Conservation (phyloP, 2,329 filamentous ascomycete genomes). For the Cordyceps cateniannulata region DNA sequence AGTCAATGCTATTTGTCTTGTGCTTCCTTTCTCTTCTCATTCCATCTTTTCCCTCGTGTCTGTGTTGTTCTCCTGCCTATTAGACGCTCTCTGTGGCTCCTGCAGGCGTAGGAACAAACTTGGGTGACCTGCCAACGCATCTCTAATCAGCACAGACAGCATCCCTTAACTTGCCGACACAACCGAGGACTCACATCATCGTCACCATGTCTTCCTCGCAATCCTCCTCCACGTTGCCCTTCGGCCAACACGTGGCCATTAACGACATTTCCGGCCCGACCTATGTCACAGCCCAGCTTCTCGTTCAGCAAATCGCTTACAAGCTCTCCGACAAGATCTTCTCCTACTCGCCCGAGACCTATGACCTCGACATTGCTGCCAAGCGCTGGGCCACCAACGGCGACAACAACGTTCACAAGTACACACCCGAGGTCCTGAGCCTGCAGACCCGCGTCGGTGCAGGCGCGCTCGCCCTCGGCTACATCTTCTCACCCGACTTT, state of each 20-base stretch:
- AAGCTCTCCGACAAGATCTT: constrained; percentile 95
- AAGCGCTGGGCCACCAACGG: constrained; percentile 66
- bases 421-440: constrained; percentile 67
- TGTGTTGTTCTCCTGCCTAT: neutral
- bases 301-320: constrained; percentile 95
- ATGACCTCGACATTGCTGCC: constrained; percentile 80
- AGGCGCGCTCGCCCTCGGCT: constrained; percentile 85
- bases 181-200: neutral
- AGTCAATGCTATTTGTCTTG: constrained; percentile 3
- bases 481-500: constrained; percentile 97
- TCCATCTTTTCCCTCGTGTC: neutral
- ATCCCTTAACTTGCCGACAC: neutral
- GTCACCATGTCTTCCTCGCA: constrained; percentile 30
- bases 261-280: constrained; percentile 73
- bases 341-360: constrained; percentile 89
- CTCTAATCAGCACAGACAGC: neutral
- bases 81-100: neutral
- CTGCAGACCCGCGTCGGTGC: constrained; percentile 87
- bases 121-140: neutral
- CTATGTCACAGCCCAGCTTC: constrained; percentile 86
- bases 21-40: neutral
- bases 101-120: neutral
- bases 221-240: constrained; percentile 48
- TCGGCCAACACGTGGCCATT: constrained; percentile 48
- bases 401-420: constrained; percentile 76